Conservation (phyloP, 345 rosid species). For the Euphorbia lathyris region DNA sequence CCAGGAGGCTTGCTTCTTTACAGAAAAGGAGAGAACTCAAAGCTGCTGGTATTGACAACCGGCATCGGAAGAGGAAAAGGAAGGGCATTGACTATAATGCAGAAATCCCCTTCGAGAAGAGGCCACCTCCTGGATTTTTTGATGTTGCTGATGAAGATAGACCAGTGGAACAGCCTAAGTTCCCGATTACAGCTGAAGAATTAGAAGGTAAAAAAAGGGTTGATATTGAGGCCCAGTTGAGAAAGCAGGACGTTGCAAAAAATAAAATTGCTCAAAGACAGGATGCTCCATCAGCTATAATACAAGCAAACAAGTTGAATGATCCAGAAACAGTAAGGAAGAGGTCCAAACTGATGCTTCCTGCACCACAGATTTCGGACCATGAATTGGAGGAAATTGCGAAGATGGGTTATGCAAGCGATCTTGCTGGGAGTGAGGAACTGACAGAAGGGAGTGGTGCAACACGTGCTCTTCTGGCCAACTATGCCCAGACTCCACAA, state of each 20-base stretch:
- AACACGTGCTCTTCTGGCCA: conserved; percentile 90
- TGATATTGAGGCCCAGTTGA: conserved; percentile 78
- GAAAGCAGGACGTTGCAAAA: conserved; percentile 82
- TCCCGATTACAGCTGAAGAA: conserved; percentile 93
- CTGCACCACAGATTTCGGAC: conserved; percentile 96
- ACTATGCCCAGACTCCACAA: conserved; percentile 81
- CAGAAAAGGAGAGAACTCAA: conserved; percentile 96
- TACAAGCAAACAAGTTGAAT: conserved; percentile 96
- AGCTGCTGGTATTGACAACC: conserved; percentile 91
- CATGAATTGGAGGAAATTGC: conserved; percentile 95
- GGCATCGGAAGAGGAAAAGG: conserved; percentile 81
- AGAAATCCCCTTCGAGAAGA: conserved; percentile 96
- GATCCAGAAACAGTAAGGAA: conserved; percentile 95
- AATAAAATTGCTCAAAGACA: conserved; percentile 90
- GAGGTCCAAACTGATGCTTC: conserved; percentile 95
- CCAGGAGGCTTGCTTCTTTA: conserved; percentile 97
- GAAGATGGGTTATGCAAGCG: conserved; percentile 97
- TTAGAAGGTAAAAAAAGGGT: conserved; percentile 93
- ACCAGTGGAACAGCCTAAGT: conserved; percentile 65
- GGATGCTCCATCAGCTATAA: conserved; percentile 90
- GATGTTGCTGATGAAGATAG: conserved; percentile 91
- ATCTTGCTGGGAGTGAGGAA: conserved; percentile 82
- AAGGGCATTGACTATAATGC: conserved; percentile 97
- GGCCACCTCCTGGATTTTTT: conserved; percentile 90
- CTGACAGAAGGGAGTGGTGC: conserved; percentile 87